Evolutionary conservation across 2,329 filamentous ascomycete genomes (phyloP).

Genomic region (Fusarium secorum): DNA sequence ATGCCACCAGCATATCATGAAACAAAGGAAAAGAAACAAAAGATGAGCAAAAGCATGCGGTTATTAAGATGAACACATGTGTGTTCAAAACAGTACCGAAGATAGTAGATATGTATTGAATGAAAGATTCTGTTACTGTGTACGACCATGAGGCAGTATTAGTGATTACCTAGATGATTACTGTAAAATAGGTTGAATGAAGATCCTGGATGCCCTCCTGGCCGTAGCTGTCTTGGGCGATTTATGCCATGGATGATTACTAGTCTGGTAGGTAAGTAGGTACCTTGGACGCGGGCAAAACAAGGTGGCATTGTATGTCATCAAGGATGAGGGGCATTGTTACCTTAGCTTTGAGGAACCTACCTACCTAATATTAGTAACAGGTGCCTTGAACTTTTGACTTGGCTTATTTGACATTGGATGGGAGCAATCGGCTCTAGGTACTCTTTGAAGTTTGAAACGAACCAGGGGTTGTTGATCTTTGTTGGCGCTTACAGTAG

Average conservation of each 20-base stretch:
- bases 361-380: slow-evolving; percentile 12
- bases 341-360: background rate
- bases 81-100: slow-evolving; percentile 5
- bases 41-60: slow-evolving; percentile 15
- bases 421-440: background rate
- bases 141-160: background rate
- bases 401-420: background rate
- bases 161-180: background rate
- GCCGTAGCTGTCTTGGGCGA: background rate
- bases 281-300: background rate
- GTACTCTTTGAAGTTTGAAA: background rate
- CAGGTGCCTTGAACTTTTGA: background rate
- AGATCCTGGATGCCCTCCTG: background rate
- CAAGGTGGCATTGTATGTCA: background rate
- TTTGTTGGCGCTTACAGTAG: slow-evolving; percentile 11
- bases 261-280: background rate
- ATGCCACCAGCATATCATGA: slow-evolving; percentile 13
- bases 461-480: slow-evolving; percentile 14
- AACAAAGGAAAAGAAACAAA: slow-evolving; percentile 23
- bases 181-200: background rate
- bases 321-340: slow-evolving; percentile 15
- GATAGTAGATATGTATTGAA: slow-evolving; percentile 24
- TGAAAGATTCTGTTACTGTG: slow-evolving; percentile 27
- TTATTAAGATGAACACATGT: slow-evolving; percentile 11
- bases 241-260: background rate